These are phyloP conservation scores for Claviceps lovelessii DNA, from an alignment of 2,329 filamentous ascomycete species.

Conservation along the genomic window DNA sequence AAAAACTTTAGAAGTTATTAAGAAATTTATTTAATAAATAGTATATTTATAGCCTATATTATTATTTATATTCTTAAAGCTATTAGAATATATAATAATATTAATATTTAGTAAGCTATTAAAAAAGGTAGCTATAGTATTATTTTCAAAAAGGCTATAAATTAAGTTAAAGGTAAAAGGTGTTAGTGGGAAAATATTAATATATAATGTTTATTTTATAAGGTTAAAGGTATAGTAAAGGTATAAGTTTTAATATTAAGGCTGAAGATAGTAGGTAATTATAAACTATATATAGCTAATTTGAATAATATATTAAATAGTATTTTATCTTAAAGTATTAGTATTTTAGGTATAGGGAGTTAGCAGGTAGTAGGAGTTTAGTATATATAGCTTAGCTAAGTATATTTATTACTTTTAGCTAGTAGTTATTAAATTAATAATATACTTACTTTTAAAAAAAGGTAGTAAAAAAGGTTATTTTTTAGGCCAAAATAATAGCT, in stretches of 20 bases:
- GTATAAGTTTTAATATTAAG: too few relatives aligned
- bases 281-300: too few relatives aligned
- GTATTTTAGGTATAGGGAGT: background rate
- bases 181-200: background rate
- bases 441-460: background rate
- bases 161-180: background rate
- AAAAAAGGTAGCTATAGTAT: too few relatives aligned
- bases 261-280: too few relatives aligned
- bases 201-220: background rate
- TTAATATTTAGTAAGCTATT: too few relatives aligned
- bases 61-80: background rate
- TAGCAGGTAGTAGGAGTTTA: background rate
- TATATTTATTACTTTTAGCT: background rate
- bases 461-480: background rate
- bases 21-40: background rate
- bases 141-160: background rate
- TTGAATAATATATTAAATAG: background rate
- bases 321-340: background rate
- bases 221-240: background rate
- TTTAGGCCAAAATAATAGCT: background rate
- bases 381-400: background rate
- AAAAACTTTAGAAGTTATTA: background rate
- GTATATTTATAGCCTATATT: background rate
- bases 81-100: background rate
- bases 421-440: background rate